Evolutionary conservation across 2,329 filamentous ascomycete species (phyloP), one percentile per base, ranked within the genome.

Genomic region (Colletotrichum cuscutae): DNA sequence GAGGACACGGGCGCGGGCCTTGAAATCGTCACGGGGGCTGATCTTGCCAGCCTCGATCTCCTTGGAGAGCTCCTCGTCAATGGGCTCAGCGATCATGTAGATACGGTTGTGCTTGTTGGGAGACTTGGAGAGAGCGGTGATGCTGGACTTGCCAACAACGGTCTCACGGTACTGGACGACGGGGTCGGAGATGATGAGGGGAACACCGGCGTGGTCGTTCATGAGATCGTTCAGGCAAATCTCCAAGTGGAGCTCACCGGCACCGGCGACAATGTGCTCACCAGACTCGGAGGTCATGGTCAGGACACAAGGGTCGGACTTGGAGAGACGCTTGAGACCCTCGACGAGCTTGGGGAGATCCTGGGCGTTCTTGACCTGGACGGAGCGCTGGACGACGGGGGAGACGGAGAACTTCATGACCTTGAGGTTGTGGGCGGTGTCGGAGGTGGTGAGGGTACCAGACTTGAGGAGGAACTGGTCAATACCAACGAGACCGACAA

Each of bases 61-160:
- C 82, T 91, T 91, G 80, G 94, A 90, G 74, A 99, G 93, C 80
- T 98, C 97, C 91, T 99, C 97, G 58, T 91, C 91, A 69, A 99
- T 90, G 80, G 97, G 97, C 87, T 95, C 88, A 77, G 97, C 97
- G 86, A 90, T 91, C 88, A 99, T 92, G 90, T 98, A 99, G 75
- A 99, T 91, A 95, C 97, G 96, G 92, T 99, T 99, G 94, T 99
- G 97, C 95, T 99, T 99, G 94, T 99, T 99, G 89, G 97, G 97
- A 61, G 97, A 99, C 91, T 99, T 99, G 87, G 97, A 98, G 82
- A 99, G 90, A 79, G 97, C 97, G 82, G 94, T 97, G 82, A 98
- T 98, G 91, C 92, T 94, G 68, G 97, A 98, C 83, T 91, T 92
- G 81, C 77, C 89, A 79, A 86, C 86, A 82, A 99, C 96, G 77